Conservation (phyloP, 2,329 filamentous ascomycete species). For the Balansia obtecta region DNA sequence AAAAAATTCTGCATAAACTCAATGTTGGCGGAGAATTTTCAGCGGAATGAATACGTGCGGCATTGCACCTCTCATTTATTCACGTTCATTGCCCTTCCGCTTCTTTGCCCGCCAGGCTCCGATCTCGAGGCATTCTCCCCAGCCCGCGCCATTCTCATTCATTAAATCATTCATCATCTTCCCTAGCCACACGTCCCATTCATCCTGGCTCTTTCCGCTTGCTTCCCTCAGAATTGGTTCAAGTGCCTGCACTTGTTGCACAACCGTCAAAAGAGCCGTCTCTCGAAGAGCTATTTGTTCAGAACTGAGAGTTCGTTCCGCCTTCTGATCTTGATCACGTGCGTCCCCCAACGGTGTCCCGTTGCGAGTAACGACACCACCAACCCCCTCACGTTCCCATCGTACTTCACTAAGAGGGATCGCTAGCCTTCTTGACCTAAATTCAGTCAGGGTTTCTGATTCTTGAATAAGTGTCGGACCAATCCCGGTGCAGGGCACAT, state of each 20-base stretch:
- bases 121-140: slow-evolving; percentile 75
- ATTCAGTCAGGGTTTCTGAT: slow-evolving; percentile 54
- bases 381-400: slow-evolving; percentile 72
- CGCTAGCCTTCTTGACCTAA: slow-evolving; percentile 67
- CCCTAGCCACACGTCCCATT: slow-evolving; percentile 84
- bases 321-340: slow-evolving; percentile 30
- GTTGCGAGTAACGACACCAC: slow-evolving; percentile 47
- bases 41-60: background rate
- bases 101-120: slow-evolving; percentile 88
- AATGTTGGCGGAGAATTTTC: no score
- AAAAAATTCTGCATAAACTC: no score
- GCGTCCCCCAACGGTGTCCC: slow-evolving; percentile 47
- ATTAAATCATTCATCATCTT: slow-evolving; percentile 79
- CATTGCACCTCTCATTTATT: background rate
- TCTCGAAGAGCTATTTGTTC: slow-evolving; percentile 63
- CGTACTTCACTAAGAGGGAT: slow-evolving; percentile 74
- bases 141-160: slow-evolving; percentile 63
- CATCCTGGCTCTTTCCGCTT: slow-evolving; percentile 77
- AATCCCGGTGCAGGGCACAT: slow-evolving; percentile 68
- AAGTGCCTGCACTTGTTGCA: slow-evolving; percentile 74
- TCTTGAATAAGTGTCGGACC: slow-evolving; percentile 72
- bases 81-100: slow-evolving; percentile 12
- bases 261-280: slow-evolving; percentile 69
- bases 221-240: slow-evolving; percentile 72
- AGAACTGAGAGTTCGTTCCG: slow-evolving; percentile 40